A percentile compares a stretch with the other conserved stretches of the same genome.
These are phyloP conservation scores for Melastoma candidum DNA, from an alignment of 441 rosid genomes.

Conservation along the genomic window DNA sequence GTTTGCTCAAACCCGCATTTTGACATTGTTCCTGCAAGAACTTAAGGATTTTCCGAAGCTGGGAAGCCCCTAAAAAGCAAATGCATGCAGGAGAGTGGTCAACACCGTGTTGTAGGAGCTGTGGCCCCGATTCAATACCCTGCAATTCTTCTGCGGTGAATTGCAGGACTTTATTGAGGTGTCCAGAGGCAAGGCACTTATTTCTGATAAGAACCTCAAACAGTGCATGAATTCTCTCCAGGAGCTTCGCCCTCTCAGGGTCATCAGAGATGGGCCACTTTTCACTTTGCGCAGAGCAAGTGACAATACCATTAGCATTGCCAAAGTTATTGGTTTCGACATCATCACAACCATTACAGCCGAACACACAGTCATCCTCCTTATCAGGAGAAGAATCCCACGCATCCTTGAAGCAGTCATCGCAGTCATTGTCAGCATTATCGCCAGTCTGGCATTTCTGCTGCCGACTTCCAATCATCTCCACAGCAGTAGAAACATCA, in stretches of 20 bases:
- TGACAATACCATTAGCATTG: slow-evolving; percentile 20
- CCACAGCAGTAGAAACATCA: slow-evolving; percentile 51
- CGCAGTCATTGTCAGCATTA: slow-evolving; percentile 38
- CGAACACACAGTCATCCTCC: slow-evolving; percentile 30
- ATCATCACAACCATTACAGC: slow-evolving; percentile 23
- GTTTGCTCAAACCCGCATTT: slow-evolving; percentile 64
- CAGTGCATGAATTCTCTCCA: slow-evolving; percentile 50
- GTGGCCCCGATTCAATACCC: slow-evolving; percentile 45
- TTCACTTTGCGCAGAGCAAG: slow-evolving; percentile 16
- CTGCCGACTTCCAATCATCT: slow-evolving; percentile 44
- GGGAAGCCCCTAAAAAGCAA: slow-evolving; percentile 70
- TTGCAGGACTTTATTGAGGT: slow-evolving; percentile 67
- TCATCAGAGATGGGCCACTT: slow-evolving; percentile 76
- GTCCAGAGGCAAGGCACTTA: slow-evolving; percentile 69
- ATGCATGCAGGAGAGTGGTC: slow-evolving; percentile 66
- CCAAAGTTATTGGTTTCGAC: slow-evolving; percentile 24
- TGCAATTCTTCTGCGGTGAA: slow-evolving; percentile 70
- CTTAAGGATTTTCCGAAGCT: slow-evolving; percentile 69
- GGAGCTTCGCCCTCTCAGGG: slow-evolving; percentile 67
- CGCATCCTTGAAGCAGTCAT: slow-evolving; percentile 69
- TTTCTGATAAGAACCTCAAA: slow-evolving; percentile 61
- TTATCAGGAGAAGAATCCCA: slow-evolving; percentile 70
- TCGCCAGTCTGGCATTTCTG: slow-evolving; percentile 34
- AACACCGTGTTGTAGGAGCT: slow-evolving; percentile 47
- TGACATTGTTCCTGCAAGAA: slow-evolving; percentile 80